Evolutionary conservation across 768 basidiomycete species (phyloP).

Genomic region (Antrodiella citrinella): DNA sequence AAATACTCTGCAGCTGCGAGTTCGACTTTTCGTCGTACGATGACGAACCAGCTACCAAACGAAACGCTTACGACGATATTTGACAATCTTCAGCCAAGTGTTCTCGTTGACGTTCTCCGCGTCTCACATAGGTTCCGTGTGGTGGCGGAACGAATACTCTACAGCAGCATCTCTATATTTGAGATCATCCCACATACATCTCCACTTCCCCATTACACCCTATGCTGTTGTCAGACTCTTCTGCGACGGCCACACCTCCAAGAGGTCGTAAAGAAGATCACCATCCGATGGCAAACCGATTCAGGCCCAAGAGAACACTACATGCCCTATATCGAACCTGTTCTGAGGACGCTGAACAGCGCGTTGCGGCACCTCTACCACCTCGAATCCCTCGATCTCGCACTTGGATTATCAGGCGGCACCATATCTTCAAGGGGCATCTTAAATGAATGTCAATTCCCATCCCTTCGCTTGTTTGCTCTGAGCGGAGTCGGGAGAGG

Average conservation of each 20-base stretch:
- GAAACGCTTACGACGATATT: constrained; percentile 49
- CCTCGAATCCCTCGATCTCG: constrained; percentile 51
- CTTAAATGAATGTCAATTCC: constrained; percentile 20
- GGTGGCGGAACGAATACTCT: constrained; percentile 53
- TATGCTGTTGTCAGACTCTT: constrained; percentile 47
- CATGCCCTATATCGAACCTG: constrained; percentile 17
- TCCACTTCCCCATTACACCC: constrained; percentile 31
- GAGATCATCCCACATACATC: constrained; percentile 38
- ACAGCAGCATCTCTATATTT: constrained; percentile 40
- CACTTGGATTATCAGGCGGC: constrained; percentile 39
- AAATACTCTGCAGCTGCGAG: not conserved
- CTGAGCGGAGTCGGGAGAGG: constrained; percentile 26
- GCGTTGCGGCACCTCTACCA: constrained; percentile 34
- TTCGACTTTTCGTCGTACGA: not conserved
- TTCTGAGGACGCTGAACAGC: constrained; percentile 22
- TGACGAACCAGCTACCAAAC: constrained; percentile 35
- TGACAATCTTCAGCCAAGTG: constrained; percentile 19
- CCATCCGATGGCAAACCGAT: constrained; percentile 47
- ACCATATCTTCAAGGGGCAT: constrained; percentile 20
- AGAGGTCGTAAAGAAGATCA: constrained; percentile 36
- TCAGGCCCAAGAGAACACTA: constrained; percentile 20
- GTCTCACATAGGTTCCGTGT: constrained; percentile 36
- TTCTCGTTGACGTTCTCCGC: constrained; percentile 33
- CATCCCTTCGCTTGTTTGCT: constrained; percentile 23
- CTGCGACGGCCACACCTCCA: constrained; percentile 36